Evolutionary conservation across 1,139 yeast genomes (phyloP), one percentile per base, ranked within the genome.

Genomic region (Pichia sp.): DNA sequence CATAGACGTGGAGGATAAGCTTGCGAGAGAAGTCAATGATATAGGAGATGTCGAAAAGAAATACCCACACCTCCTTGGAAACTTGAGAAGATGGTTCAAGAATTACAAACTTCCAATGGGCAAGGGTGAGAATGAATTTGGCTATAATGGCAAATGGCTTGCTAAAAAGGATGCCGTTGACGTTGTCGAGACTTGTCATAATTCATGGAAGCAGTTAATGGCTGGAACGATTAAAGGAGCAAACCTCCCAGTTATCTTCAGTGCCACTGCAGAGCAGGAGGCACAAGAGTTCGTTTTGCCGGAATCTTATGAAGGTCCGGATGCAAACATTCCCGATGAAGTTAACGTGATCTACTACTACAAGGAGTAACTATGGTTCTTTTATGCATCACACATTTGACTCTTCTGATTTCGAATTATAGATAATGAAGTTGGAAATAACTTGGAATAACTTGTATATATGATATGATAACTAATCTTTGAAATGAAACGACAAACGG

Each of bases 21-120:
- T 84, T 55, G 88, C 94, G 29, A 50, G 74, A 29, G 71, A 79
- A 59, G 66, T 91, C 53, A 72, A 83, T 57, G 87, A 79, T 59
- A 72, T 91, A 43, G 74, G 73, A 52, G 98, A 91, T 59, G 94
- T 91, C 29, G 85, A 82, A 55, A 66, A 67, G 34, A 72, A 75
- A 53, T 76, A 86, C 67, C 98, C 98, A 24, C 93, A 93, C 17
- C 69, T 91, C 42, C 67, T 91, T 56, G 74, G 84, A 47, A 82
- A 87, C 40, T 81, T 96, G 38, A 80, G 77, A 61, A 83, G 72
- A 58, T 91, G 98, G 98, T 88, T 91, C 71, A 81, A 88, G 65
- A 81, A 83, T 60, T 91, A 91, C 73, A 91, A 91, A 64, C 74
- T 85, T 40, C 98, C 98, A 29, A 93, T 84, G 54, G 96, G 95